Base-by-base conservation (phyloP, 371 early-diverging fungal species). In the Blastocladiella emersonii region DNA sequence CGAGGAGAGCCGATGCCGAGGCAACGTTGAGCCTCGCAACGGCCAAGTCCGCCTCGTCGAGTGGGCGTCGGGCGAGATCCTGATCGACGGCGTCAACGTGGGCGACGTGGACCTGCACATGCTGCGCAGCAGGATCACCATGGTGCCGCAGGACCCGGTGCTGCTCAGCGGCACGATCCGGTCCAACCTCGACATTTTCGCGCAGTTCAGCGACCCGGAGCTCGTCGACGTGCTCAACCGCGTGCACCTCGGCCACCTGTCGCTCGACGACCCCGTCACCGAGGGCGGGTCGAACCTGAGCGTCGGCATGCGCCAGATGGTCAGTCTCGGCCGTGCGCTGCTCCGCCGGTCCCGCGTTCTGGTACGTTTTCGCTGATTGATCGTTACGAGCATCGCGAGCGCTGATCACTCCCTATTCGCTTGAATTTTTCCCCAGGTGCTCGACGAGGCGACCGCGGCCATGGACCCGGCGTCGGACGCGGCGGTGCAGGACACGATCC, bases 381-480 rank as follows among this genome's bases (percentile, higher is more conserved):
- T 94, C 56, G 39, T n/a, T n/a, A n/a, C n/a, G n/a, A n/a, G n/a
- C n/a, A n/a, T n/a, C n/a, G n/a, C n/a, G n/a, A n/a, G n/a, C n/a
- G n/a, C n/a, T n/a, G 13, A 37, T 37, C 39, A 37, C 39, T 37
- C n/a, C n/a, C n/a, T 37, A 37, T 37, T 37, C 7, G 30, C 34
- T 30, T n/a, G n/a, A n/a, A n/a, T 4, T 53, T 34, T 30, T 53
- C 7, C 7, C 4, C 34, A 53, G 55, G 34, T 59, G 12, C 59
- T 59, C 25, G 59, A 59, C 32, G 59, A 59, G 43, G 34, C 36
- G 8, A 34, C 41, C 15, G 13, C 59, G 30, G 10, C 8, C 17
- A 12, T 93, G 10, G 94, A 92, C 64, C 71, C 79, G 36, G 71
- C 73, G n/a, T 84, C 88, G 0, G 88, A 88, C 64, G 74, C 70